Evolutionary conservation across 2,329 filamentous ascomycete genomes (phyloP).

Genomic region (Cladophialophora yegresii): DNA sequence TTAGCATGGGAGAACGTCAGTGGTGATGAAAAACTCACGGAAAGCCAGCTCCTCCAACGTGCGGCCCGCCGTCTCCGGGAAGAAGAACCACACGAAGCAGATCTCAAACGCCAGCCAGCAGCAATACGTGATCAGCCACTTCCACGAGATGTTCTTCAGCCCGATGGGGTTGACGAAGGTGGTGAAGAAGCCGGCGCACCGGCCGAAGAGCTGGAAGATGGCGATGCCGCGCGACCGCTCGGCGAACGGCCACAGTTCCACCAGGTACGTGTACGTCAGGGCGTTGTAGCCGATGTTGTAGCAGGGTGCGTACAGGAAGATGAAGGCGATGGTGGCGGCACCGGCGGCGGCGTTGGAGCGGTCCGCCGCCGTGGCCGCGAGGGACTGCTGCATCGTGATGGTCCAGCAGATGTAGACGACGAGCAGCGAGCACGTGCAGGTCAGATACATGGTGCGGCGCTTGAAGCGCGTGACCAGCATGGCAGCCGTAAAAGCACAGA

Average conservation of each 20-base stretch:
- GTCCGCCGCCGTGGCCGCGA: constrained; percentile 42
- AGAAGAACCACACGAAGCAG: constrained; percentile 49
- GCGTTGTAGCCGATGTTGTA: constrained; percentile 60
- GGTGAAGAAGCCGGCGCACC: constrained; percentile 54
- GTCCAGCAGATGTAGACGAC: constrained; percentile 60
- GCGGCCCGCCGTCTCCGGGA: constrained; percentile 47
- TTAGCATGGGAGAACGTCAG: not conserved
- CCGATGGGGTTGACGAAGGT: constrained; percentile 53
- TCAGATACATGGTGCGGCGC: constrained; percentile 50
- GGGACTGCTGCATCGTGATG: constrained; percentile 49
- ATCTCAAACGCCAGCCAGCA: constrained; percentile 48
- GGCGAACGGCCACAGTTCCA: constrained; percentile 62
- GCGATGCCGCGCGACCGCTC: constrained; percentile 61
- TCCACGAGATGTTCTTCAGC: constrained; percentile 49
- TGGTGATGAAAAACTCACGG: constrained; percentile 31
- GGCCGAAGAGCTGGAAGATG: constrained; percentile 58
- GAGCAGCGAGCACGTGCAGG: constrained; percentile 55
- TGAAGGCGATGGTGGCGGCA: constrained; percentile 56
- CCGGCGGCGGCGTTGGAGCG: constrained; percentile 45
- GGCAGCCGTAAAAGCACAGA: constrained; percentile 45
- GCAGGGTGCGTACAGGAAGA: constrained; percentile 47
- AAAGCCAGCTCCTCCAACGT: constrained; percentile 53
- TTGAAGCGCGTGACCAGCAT: constrained; percentile 47
- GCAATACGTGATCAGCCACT: constrained; percentile 50
- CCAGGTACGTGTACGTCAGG: constrained; percentile 63